Conservation (phyloP, 164 flowering plant genomes). For the Magnolia officinalis region DNA sequence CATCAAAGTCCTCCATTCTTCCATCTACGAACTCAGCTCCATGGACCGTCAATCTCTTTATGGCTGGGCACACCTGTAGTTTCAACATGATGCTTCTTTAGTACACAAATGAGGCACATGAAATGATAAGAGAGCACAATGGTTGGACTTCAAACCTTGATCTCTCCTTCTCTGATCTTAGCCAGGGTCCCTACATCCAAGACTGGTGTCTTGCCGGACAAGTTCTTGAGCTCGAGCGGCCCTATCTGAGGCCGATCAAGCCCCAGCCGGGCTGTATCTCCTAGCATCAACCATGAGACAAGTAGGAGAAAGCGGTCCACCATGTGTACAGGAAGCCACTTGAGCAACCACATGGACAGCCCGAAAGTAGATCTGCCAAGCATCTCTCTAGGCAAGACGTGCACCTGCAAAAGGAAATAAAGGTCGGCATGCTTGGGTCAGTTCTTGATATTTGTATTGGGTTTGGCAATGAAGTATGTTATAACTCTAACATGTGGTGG, state of each 20-base stretch:
- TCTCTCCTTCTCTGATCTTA: conserved; percentile 66
- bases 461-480: no score
- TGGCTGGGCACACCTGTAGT: conserved; percentile 10
- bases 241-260: conserved; percentile 65
- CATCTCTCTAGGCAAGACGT: conserved; percentile 88
- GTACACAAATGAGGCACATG: neutral
- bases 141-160: conserved; percentile 41
- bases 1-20: conserved; percentile 55
- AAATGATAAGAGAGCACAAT: neutral
- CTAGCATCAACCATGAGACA: conserved; percentile 48
- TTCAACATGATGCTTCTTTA: neutral
- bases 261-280: conserved; percentile 63
- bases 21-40: conserved; percentile 45
- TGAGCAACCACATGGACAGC: conserved; percentile 81
- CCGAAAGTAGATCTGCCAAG: conserved; percentile 90
- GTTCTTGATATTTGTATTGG: no score
- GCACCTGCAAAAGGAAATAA: conserved; percentile 53
- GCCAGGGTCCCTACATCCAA: conserved; percentile 85
- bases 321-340: conserved; percentile 73
- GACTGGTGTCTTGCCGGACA: conserved; percentile 85
- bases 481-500: neutral
- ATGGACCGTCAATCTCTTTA: conserved; percentile 4
- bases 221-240: conserved; percentile 69
- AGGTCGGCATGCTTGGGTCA: neutral
- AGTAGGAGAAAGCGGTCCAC: conserved; percentile 72